Conservation (phyloP, 2,329 filamentous ascomycete genomes). For the Tolypocladium sp. region DNA sequence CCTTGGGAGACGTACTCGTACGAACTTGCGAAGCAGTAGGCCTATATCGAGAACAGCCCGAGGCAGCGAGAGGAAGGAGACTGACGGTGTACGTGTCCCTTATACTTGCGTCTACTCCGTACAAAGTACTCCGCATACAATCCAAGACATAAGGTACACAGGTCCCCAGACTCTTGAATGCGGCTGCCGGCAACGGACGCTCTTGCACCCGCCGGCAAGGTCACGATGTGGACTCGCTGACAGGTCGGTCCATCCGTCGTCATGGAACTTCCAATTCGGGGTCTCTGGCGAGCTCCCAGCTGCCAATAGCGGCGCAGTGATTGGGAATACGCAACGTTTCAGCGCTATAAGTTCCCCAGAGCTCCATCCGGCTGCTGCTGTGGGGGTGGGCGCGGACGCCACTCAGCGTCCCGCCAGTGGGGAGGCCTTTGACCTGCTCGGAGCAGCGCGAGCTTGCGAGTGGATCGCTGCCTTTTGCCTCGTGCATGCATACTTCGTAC, state of each 20-base stretch:
- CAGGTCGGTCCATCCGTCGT: neutral
- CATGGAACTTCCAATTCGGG: neutral
- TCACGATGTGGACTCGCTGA: neutral
- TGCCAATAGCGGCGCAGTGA: constrained; percentile 4
- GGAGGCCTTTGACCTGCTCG: neutral
- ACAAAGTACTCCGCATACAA: too few relatives aligned
- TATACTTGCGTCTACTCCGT: too few relatives aligned
- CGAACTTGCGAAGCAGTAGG: too few relatives aligned
- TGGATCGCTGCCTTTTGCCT: neutral
- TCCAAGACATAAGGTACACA: too few relatives aligned
- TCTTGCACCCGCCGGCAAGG: too few relatives aligned
- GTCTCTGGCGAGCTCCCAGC: neutral
- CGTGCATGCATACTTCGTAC: neutral
- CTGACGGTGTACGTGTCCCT: neutral
- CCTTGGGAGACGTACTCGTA: too few relatives aligned
- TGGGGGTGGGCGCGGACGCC: neutral
- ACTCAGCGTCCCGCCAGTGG: neutral
- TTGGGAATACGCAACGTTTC: constrained; percentile 18
- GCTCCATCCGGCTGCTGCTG: neutral
- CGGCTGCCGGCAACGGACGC: too few relatives aligned
- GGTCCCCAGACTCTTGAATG: too few relatives aligned
- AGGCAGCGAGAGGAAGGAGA: neutral
- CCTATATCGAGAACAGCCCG: neutral
- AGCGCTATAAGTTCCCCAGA: constrained; percentile 7
- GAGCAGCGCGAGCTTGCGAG: neutral